phyloP scores from a whole-genome alignment of 2,329 filamentous ascomycete species.

The Elsinoe necatrix region DNA sequence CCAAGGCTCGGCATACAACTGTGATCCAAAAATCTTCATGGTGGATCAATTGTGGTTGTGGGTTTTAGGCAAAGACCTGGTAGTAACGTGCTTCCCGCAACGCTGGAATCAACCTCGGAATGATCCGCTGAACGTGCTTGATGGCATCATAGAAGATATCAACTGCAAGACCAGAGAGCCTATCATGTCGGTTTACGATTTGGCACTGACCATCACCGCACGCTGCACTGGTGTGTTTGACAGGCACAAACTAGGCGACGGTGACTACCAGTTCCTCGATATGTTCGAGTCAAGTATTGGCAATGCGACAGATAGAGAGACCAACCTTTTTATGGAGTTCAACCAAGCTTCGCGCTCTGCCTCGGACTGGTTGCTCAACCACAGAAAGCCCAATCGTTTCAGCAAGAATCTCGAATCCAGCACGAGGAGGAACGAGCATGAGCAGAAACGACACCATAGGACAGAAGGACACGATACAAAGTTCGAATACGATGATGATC shows the following conservation, averaged over 20 bases:
- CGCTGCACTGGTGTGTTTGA: constrained; percentile 55
- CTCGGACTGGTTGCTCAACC: constrained; percentile 45
- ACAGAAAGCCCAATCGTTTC: constrained; percentile 33
- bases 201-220: constrained; percentile 53
- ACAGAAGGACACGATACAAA: constrained; percentile 16
- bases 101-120: constrained; percentile 53
- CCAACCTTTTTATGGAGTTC: constrained; percentile 50
- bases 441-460: constrained; percentile 19
- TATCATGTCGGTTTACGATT: constrained; percentile 53
- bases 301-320: constrained; percentile 32
- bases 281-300: constrained; percentile 61
- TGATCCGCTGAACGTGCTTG: constrained; percentile 55
- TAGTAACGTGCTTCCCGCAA: constrained; percentile 53
- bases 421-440: constrained; percentile 16
- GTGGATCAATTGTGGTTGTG: constrained; percentile 63
- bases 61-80: constrained; percentile 49
- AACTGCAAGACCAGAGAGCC: constrained; percentile 55
- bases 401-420: constrained; percentile 22
- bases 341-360: constrained; percentile 51
- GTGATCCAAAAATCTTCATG: constrained; percentile 54
- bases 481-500: constrained; percentile 14
- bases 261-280: constrained; percentile 53
- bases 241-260: constrained; percentile 36
- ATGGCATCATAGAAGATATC: constrained; percentile 56
- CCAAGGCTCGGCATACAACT: constrained; percentile 21